phyloP scores from a whole-genome alignment of 2,329 filamentous ascomycete species.

The Aspergillus persii region DNA sequence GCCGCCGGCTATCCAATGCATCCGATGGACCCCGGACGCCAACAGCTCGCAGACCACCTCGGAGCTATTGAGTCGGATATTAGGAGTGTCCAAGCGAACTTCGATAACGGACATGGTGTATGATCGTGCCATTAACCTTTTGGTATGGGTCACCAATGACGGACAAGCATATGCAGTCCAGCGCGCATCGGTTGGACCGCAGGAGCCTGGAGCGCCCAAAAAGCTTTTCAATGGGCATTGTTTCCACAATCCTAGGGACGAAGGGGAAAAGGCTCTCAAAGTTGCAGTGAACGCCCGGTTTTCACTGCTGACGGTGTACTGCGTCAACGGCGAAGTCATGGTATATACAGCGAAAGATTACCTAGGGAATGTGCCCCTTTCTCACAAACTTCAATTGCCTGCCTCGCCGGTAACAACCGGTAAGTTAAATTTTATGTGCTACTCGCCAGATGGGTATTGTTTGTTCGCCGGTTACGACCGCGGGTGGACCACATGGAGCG shows the following conservation, averaged over 20 bases:
- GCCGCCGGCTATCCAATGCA: slow-evolving; percentile 93
- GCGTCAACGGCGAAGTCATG: slow-evolving; percentile 71
- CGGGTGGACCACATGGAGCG: slow-evolving; percentile 96
- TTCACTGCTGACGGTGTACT: slow-evolving; percentile 86
- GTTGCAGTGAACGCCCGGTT: slow-evolving; percentile 92
- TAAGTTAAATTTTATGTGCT: slow-evolving; percentile 69
- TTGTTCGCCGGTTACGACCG: slow-evolving; percentile 89
- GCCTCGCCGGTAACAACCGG: slow-evolving; percentile 69
- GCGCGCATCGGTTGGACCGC: slow-evolving; percentile 49
- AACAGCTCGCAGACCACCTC: slow-evolving; percentile 83
- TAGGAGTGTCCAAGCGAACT: slow-evolving; percentile 76
- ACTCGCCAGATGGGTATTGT: slow-evolving; percentile 95
- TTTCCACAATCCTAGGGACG: slow-evolving; percentile 71
- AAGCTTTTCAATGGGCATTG: slow-evolving; percentile 85
- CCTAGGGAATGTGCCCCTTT: slow-evolving; percentile 83
- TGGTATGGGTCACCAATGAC: slow-evolving; percentile 86
- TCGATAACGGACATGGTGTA: slow-evolving; percentile 82
- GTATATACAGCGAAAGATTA: slow-evolving; percentile 96
- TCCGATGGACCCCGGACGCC: slow-evolving; percentile 85
- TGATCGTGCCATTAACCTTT: slow-evolving; percentile 93
- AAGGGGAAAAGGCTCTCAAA: slow-evolving; percentile 63
- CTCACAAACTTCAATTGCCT: slow-evolving; percentile 71
- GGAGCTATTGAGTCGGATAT: slow-evolving; percentile 82
- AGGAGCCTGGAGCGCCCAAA: slow-evolving; percentile 51
- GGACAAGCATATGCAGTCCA: slow-evolving; percentile 91